A percentile compares a stretch with the other conserved stretches of the same genome.
Evolutionary conservation across 73 alveolate species (phyloP).

Genomic region (Tetrahymena thermophila): DNA sequence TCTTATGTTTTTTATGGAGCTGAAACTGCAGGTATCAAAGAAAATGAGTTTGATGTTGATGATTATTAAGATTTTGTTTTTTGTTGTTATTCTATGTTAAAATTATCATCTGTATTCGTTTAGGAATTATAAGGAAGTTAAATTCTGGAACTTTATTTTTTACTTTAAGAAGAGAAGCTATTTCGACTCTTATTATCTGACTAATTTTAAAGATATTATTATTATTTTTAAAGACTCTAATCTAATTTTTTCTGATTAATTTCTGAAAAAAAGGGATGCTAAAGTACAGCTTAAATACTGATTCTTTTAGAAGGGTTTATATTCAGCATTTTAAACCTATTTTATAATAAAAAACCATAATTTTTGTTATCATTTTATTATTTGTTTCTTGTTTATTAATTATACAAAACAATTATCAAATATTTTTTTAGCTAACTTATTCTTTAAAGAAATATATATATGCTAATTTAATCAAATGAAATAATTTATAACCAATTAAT

Average conservation of each 20-base stretch:
- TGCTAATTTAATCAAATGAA: no score
- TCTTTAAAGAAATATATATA: no score
- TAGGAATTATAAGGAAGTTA: not conserved
- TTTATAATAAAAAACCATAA: not conserved
- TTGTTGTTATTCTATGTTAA: not conserved
- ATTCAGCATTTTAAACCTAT: not conserved
- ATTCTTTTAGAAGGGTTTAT: slow-evolving; percentile 10
- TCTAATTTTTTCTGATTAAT: not conserved
- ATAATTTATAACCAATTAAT: no score
- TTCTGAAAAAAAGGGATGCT: slow-evolving; percentile 21
- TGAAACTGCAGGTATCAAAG: not conserved
- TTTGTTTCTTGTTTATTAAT: no score
- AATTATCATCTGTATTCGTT: not conserved
- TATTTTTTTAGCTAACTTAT: no score
- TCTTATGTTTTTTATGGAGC: not conserved
- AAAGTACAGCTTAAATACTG: not conserved
- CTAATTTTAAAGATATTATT: not conserved
- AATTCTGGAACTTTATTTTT: not conserved
- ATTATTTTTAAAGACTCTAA: not conserved
- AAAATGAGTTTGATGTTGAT: not conserved
- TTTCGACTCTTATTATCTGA: not conserved
- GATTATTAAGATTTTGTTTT: not conserved
- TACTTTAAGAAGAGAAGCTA: no score
- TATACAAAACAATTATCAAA: no score
- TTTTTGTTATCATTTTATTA: not conserved